Conservation (phyloP, 257 asterid genomes). For the Leonotis leonurus region DNA sequence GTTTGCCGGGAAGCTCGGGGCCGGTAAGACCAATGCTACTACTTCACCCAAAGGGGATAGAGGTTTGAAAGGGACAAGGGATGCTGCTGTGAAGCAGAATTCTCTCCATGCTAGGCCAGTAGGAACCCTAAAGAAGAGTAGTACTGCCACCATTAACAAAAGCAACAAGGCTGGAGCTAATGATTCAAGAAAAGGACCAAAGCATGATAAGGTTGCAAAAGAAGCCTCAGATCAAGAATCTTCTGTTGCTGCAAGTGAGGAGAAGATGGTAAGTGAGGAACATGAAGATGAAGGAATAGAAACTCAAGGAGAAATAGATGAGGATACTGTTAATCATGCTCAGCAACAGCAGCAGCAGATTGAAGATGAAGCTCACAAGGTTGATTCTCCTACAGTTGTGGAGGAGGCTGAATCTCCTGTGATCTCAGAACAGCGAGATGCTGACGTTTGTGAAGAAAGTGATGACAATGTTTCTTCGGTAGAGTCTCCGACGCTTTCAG, state of each 20-base stretch:
- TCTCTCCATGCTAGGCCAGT: constrained; percentile 26
- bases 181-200: constrained; percentile 14
- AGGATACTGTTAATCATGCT: background rate
- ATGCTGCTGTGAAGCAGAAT: constrained; percentile 28
- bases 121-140: constrained; percentile 18
- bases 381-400: background rate
- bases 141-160: background rate
- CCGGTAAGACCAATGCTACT: background rate
- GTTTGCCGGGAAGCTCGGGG: constrained; percentile 15
- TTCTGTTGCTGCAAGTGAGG: too few species aligned
- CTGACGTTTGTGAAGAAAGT: background rate
- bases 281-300: too few species aligned
- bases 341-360: too few species aligned
- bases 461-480: background rate
- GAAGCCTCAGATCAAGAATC: constrained; percentile 17
- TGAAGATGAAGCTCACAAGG: background rate
- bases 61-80: constrained; percentile 27
- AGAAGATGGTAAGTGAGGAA: too few species aligned
- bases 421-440: background rate
- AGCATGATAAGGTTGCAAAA: background rate
- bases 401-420: constrained; percentile 15
- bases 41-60: constrained; percentile 26
- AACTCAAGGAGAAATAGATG: constrained; percentile 1
- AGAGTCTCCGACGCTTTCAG: constrained; percentile 15
- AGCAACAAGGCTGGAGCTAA: constrained; percentile 25